phyloP scores from a whole-genome alignment of 2,329 filamentous ascomycete species.

The Periglandula ipomoeae region DNA sequence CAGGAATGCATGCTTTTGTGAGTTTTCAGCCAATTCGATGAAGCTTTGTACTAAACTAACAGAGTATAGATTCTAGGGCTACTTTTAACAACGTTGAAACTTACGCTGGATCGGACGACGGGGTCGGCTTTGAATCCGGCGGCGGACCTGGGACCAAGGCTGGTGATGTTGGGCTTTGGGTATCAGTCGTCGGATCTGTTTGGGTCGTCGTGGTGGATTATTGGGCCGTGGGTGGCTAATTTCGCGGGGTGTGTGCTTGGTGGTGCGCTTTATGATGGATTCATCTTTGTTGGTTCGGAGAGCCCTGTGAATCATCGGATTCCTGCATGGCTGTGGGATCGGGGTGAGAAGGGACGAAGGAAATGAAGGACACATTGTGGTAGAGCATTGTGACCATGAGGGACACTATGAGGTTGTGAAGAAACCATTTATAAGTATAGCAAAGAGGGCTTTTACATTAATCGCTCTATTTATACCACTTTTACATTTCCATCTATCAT shows the following conservation, averaged over 20 bases:
- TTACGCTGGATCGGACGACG: slow-evolving; percentile 27
- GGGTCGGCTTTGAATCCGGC: slow-evolving; percentile 28
- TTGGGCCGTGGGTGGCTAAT: slow-evolving; percentile 14
- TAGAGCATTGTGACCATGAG: too few relatives aligned
- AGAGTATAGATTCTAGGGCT: slow-evolving; percentile 20
- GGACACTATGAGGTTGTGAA: too few relatives aligned
- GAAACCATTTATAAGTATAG: too few relatives aligned
- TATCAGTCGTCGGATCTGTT: slow-evolving; percentile 20
- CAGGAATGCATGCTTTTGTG: slow-evolving; percentile 26
- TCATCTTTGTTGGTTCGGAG: slow-evolving; percentile 16
- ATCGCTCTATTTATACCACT: neutral
- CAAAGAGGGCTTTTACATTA: too few relatives aligned
- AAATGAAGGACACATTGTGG: too few relatives aligned
- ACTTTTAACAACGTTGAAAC: slow-evolving; percentile 25
- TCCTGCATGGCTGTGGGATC: neutral
- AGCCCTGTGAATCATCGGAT: slow-evolving; percentile 8
- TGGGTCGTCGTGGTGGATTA: too few relatives aligned
- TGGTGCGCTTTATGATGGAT: slow-evolving; percentile 20
- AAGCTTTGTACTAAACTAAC: neutral
- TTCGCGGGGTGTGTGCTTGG: slow-evolving; percentile 20
- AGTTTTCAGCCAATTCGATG: too few relatives aligned
- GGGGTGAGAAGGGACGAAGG: too few relatives aligned
- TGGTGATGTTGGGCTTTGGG: slow-evolving; percentile 22
- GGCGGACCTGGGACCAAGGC: slow-evolving; percentile 26
- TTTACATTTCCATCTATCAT: too few relatives aligned